Percentiles rank a stretch among this genome's conserved stretches.
Evolutionary conservation across 345 rosid species (phyloP).

Genomic region (Heritiera fomes): DNA sequence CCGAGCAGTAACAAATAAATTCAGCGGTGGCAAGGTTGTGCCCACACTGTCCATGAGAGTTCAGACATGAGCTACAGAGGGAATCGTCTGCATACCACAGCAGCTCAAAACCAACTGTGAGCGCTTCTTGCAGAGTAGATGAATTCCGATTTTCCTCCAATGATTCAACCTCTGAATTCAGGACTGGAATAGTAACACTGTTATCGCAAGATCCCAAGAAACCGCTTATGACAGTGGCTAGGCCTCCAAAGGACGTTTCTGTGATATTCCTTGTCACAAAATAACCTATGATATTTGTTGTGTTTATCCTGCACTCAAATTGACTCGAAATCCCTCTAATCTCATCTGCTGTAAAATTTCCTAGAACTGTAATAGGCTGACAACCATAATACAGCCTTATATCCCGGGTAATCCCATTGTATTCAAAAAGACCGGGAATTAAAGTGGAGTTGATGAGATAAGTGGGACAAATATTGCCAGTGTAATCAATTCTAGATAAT

Average conservation of each 20-base stretch:
- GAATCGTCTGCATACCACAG: slow-evolving; percentile 18
- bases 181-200: slow-evolving; percentile 25
- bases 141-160: accelerated
- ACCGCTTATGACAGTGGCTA: accelerated
- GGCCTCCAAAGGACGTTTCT: neutral
- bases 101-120: slow-evolving; percentile 33
- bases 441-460: neutral
- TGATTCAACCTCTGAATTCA: neutral
- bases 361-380: neutral
- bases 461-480: slow-evolving; percentile 22
- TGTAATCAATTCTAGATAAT: slow-evolving; percentile 34
- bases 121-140: slow-evolving; percentile 16
- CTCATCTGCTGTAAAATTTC: neutral
- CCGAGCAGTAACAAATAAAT: slow-evolving; percentile 11
- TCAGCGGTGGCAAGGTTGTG: neutral
- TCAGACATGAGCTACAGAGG: slow-evolving; percentile 19
- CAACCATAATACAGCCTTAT: slow-evolving; percentile 36
- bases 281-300: neutral
- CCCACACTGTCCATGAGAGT: slow-evolving; percentile 32
- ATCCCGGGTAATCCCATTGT: neutral
- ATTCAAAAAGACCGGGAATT: neutral
- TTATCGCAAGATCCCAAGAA: neutral
- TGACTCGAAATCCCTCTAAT: neutral
- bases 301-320: neutral
- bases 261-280: slow-evolving; percentile 9